Evolutionary conservation across 257 asterid species (phyloP).

Genomic region (Galeopsis tetrahit): DNA sequence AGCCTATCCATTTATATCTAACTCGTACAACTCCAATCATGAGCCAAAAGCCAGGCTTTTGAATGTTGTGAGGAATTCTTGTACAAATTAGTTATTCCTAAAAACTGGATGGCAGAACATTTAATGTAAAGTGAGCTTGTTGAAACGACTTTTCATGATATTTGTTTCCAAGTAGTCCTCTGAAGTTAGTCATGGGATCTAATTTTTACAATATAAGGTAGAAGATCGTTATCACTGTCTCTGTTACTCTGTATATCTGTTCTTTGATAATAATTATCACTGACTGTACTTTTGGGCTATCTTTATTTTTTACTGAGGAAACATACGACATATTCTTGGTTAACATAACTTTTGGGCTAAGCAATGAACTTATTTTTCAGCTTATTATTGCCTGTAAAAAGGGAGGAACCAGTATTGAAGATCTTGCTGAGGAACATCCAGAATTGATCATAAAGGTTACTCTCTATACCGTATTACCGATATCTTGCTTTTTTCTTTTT

Average conservation of each 20-base stretch:
- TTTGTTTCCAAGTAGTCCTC: not conserved
- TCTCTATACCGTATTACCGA: slow-evolving; percentile 4
- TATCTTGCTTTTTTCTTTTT: slow-evolving; percentile 22
- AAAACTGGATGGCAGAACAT: not conserved
- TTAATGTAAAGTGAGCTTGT: not conserved
- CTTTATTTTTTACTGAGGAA: not conserved
- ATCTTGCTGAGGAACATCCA: slow-evolving; percentile 94
- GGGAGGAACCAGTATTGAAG: slow-evolving; percentile 99
- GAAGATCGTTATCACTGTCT: not conserved
- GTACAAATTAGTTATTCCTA: not conserved
- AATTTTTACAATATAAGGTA: not conserved
- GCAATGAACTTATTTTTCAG: slow-evolving; percentile 47
- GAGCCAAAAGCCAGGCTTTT: too few relatives aligned
- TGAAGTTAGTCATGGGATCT: not conserved
- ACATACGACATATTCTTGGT: not conserved
- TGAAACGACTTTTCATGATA: not conserved
- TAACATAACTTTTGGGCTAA: slow-evolving; percentile 4
- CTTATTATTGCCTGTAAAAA: slow-evolving; percentile 88
- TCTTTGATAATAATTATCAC: not conserved
- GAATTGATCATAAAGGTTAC: slow-evolving; percentile 88
- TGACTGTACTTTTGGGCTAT: not conserved
- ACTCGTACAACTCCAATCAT: too few relatives aligned
- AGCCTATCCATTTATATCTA: too few relatives aligned
- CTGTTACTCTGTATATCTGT: not conserved
- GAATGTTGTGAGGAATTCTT: too few relatives aligned